Evolutionary conservation across 2,329 filamentous ascomycete species (phyloP), one percentile per base, ranked within the genome.

Genomic region (Shiraia sp.): DNA sequence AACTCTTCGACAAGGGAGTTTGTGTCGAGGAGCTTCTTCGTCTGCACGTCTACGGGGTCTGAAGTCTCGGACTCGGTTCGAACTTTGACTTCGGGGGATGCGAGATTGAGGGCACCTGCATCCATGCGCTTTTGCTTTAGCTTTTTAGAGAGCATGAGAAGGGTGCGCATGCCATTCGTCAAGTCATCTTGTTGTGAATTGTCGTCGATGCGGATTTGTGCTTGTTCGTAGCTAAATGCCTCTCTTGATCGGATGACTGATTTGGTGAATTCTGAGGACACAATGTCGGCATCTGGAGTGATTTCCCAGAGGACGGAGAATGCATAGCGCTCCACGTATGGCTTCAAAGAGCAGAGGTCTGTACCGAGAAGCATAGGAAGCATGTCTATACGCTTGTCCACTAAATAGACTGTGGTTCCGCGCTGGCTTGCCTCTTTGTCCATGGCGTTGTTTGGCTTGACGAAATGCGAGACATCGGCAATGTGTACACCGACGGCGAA

Each of bases 311-410:
- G 55, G 0, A 77, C 75, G 12, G 73, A 76, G 61, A 78, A 78
- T 4, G 75, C 74, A 42, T 74, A 78, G 12, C 75, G 88, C 73
- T 99, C 93, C n/a, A 99, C 90, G 59, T 96, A 93, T 0, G 93
- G 93, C 70, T 97, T 97, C 14, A 99, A 76, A 0, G 93, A 99
- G 73, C 93, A 99, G 1, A 99, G 78, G 62, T 99, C 91, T 1
- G 93, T 99, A 43, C 93, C 93, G 10, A 99, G 84, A 23, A 99
- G 84, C 79, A 90, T 91, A 1, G 95, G 95, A 69, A 99, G 79
- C 95, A 99, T 99, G 75, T 99, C 95, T 60, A 99, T 99, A 59
- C 93, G 90, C 78, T 99, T 99, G 72, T 99, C 93, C 3, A 99
- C 93, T 12, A 99, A 78, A 67, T 99, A 99, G 19, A 99, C 93